Evolutionary conservation across 805 yeast genomes (phyloP), one percentile per base, ranked within the genome.

Genomic region (Teunomyces pallodes): DNA sequence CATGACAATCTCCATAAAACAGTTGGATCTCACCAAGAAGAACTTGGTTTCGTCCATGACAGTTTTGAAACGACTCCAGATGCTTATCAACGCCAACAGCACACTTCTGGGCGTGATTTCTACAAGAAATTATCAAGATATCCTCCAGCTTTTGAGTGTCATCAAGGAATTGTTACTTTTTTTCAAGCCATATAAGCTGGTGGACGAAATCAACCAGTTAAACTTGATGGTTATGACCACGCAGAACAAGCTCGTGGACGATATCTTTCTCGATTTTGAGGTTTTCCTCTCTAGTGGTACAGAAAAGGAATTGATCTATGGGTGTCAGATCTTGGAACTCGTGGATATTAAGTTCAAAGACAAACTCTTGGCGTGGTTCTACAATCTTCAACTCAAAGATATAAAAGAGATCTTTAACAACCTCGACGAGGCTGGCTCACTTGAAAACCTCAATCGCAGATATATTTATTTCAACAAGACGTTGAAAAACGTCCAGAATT

Each of bases 381-480:
- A 87, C 50, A 80, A 79, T 47, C 74, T 74, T 28, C 83, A 86
- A 52, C 72, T 94, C 46, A 79, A 79, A 57, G 98, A 92, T 58
- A 82, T 92, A 39, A 77, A 77, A 31, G 70, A 81, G 17, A 89
- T 94, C 9, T 94, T 94, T 67, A 79, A 82, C 46, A 75, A 83
- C 8, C 76, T 82, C 10, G 97, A 90, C 57, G 99, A 94, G 66
- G 99, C 99, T 0, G 97, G 97, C 0, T 86, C 95, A 4, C 69
- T 94, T 50, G 99, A 94, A 50, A 94, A 94, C 65, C 67, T 94
- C 45, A 77, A 82, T 28, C 73, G 97, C 55, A 73, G 99, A 43
- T 94, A 82, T 63, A 79, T 90, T 29, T 92, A 86, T 63, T 87
- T 89, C 66, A 46, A 53, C 20, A 83, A 87, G 54, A 77, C 88